Evolutionary conservation across 1,139 yeast species (phyloP).

Genomic region (Geotrichum bryndzae): DNA sequence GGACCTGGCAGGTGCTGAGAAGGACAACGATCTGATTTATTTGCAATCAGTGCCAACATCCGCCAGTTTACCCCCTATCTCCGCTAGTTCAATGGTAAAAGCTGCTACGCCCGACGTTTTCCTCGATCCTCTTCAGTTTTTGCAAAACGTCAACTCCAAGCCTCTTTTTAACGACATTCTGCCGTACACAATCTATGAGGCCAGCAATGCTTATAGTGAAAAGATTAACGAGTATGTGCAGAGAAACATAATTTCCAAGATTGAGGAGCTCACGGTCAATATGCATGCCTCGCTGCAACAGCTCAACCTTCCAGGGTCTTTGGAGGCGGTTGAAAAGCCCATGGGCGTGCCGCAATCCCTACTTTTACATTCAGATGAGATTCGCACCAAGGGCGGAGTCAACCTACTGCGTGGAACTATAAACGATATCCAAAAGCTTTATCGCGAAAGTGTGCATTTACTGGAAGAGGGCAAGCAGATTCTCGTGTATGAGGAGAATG

Average conservation of each 20-base stretch:
- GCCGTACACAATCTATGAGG: conserved; percentile 62
- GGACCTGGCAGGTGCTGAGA: conserved; percentile 52
- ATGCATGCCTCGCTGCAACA: conserved; percentile 36
- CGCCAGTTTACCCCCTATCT: conserved; percentile 41
- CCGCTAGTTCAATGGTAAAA: conserved; percentile 49
- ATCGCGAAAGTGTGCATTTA: conserved; percentile 40
- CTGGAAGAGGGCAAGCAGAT: conserved; percentile 44
- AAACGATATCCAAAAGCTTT: conserved; percentile 43
- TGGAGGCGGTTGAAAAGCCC: conserved; percentile 61
- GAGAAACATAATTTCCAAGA: conserved; percentile 47
- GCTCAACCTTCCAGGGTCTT: conserved; percentile 49
- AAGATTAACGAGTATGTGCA: conserved; percentile 55
- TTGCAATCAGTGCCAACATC: conserved; percentile 55
- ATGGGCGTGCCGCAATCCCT: conserved; percentile 57
- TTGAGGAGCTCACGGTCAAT: conserved; percentile 46
- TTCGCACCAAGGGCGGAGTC: conserved; percentile 53
- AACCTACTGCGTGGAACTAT: conserved; percentile 41
- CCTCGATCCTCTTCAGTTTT: conserved; percentile 14
- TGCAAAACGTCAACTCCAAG: conserved; percentile 18
- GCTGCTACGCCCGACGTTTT: conserved; percentile 41
- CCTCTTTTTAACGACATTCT: conserved; percentile 51
- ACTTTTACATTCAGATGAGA: conserved; percentile 49
- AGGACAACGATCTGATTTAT: conserved; percentile 78
- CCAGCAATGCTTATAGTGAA: conserved; percentile 62
- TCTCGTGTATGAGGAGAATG: conserved; percentile 48